Evolutionary conservation across 2,329 filamentous ascomycete species (phyloP).

Genomic region (Ceratocystis cacaofunesta): DNA sequence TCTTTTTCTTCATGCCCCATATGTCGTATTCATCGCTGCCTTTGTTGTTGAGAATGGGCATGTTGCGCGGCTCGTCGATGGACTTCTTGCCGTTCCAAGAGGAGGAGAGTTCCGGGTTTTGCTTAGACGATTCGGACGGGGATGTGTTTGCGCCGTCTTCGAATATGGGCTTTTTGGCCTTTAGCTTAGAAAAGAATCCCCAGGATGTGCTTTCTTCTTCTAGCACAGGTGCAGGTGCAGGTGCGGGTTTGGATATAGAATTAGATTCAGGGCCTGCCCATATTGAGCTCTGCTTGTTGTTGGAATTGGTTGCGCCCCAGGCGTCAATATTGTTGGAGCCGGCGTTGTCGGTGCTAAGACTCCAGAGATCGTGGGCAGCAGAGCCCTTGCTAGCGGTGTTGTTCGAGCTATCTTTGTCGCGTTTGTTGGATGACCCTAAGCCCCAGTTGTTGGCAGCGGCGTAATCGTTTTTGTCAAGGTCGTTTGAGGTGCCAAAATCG

Average conservation of each 20-base stretch:
- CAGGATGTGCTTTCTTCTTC: constrained; percentile 6
- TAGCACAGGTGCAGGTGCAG: not conserved
- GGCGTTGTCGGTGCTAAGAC: not conserved
- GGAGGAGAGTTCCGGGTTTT: constrained; percentile 10
- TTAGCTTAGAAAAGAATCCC: constrained; percentile 12
- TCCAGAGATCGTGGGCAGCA: constrained; percentile 20
- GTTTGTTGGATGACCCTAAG: not conserved
- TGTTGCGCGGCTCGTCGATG: constrained; percentile 9
- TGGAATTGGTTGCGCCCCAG: constrained; percentile 9
- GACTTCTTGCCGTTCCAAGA: constrained; percentile 9
- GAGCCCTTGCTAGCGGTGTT: constrained; percentile 23
- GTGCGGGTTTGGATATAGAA: not conserved
- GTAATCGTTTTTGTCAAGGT: not conserved
- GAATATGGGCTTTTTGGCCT: constrained; percentile 6
- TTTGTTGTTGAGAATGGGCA: not conserved
- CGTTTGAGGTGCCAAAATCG: not conserved
- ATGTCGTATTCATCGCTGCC: not conserved
- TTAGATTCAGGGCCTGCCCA: constrained; percentile 3
- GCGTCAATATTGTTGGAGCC: constrained; percentile 2
- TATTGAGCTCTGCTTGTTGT: not conserved
- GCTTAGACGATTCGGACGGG: constrained; percentile 11
- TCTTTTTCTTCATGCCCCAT: constrained; percentile 2
- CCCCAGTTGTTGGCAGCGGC: not conserved
- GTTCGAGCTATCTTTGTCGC: constrained; percentile 21
- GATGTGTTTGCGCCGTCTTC: constrained; percentile 12